Evolutionary conservation across 1,284 basidiomycete genomes (phyloP), one percentile per base, ranked within the genome.

Genomic region (Ganoderma sinense): DNA sequence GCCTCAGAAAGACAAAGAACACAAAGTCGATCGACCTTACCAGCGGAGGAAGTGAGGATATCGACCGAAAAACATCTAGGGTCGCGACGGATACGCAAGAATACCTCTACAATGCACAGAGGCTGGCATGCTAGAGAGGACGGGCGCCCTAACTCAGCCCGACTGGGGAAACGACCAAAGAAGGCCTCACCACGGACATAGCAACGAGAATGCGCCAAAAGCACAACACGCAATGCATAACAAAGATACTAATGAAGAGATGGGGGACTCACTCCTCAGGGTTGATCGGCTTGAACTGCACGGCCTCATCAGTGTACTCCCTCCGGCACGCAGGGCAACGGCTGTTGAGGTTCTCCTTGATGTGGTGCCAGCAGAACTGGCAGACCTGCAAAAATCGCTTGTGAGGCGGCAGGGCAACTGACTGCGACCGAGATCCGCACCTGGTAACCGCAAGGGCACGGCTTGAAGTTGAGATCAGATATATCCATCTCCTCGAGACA

Each of bases 401-500:
- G 62, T 63, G 26, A 60, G n/a, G n/a, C 11, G 67, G 65, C 61
- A 39, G 16, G 5, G 18, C n/a, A 39, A 43, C 14, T 18, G 23
- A 55, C 41, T 16, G 43, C 14, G 65, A 29, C 23, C 33, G 60
- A 61, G 64, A 51, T 66, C 78, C 84, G 77, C 80, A 95, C 97
- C 88, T 98, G 97, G 84, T 99, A 98, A 75, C 98, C 98, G 83
- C 98, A 99, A 67, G 97, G 92, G 83, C 98, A 99, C 23, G 98
- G 98, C 85, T 97, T 98, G 87, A 99, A 99, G 86, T 98, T 98
- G 80, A 98, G 90, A 87, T 99, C 98, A 55, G 97, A 97, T 73
- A 99, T 90, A 83, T 99, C 98, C 91, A 99, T 97, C 84, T 98
- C 97, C 80, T 99, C 98, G 68, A 99, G 90, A 84, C 98, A 99